Percentiles rank a stretch among this genome's conserved stretches.
phyloP scores from a whole-genome alignment of 2,329 filamentous ascomycete species.

The Phialophora macrospora region DNA sequence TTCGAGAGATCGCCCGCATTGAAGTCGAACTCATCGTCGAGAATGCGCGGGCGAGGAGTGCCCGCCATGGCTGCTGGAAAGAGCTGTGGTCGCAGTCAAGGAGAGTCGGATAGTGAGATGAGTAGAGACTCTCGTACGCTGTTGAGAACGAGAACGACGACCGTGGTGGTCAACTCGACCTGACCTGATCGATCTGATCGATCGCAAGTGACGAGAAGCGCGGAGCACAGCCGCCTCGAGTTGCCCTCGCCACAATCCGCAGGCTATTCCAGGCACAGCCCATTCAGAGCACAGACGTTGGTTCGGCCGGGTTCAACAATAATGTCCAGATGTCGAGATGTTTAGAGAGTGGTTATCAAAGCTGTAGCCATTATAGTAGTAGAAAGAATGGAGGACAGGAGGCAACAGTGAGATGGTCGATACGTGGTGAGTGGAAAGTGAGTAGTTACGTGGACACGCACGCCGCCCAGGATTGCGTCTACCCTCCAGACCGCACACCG shows the following conservation, averaged over 20 bases:
- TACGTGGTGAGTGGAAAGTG: slow-evolving; percentile 5
- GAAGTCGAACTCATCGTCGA: slow-evolving; percentile 53
- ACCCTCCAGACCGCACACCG: slow-evolving; percentile 1
- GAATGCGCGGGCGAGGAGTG: slow-evolving; percentile 34
- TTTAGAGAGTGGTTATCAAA: neutral
- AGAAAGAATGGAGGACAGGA: slow-evolving; percentile 1
- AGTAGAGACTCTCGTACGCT: slow-evolving; percentile 7
- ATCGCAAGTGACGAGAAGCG: slow-evolving; percentile 27
- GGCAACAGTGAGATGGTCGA: slow-evolving; percentile 18
- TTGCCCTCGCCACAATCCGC: slow-evolving; percentile 33
- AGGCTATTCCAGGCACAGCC: slow-evolving; percentile 20
- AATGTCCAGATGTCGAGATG: slow-evolving; percentile 2
- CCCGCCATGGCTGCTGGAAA: slow-evolving; percentile 27
- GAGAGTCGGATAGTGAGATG: slow-evolving; percentile 11
- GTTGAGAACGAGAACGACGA: neutral
- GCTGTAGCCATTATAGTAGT: slow-evolving; percentile 5
- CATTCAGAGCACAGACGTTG: slow-evolving; percentile 14
- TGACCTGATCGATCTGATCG: slow-evolving; percentile 16
- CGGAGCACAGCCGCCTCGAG: slow-evolving; percentile 32
- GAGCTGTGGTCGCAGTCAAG: slow-evolving; percentile 8
- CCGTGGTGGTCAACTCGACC: slow-evolving; percentile 7
- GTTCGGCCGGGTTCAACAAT: neutral
- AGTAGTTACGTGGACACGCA: slow-evolving; percentile 16
- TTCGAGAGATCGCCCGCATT: slow-evolving; percentile 80
- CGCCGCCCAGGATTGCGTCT: slow-evolving; percentile 17